Evolutionary conservation across 2,329 filamentous ascomycete genomes (phyloP), one percentile per base, ranked within the genome.

Genomic region (Scedosporium aurantiacum): DNA sequence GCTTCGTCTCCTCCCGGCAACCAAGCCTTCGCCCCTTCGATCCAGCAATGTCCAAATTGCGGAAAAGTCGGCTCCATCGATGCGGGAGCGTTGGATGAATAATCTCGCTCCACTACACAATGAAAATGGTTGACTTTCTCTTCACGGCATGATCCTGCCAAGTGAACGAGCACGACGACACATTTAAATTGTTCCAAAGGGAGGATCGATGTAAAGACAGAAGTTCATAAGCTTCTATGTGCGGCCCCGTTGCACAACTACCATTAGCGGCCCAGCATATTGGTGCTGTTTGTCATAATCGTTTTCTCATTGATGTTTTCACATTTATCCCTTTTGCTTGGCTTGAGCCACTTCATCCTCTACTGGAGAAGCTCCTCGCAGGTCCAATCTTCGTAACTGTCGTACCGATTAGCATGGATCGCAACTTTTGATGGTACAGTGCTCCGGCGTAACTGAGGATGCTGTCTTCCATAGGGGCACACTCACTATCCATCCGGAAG

Each of bases 311-410:
- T 58, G 32, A 14, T 14, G 37, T 43, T 40, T 18, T 14, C 21
- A 45, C 58, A 21, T 28, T 55, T 27, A 28, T 55, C 50, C 23
- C 50, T 27, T 28, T 55, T 55, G 2, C 43, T 47, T 21, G 57
- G 37, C 47, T 16, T 47, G 37, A 4, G 47, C 57, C 40, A n/a
- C 16, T 37, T 23, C 12, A 18, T 12, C 21, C n/a, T 60, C 23
- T 73, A 85, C 73, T 84, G 82, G 61, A 96, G 82, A 66, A 97
- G 81, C 76, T 99, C 94, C 77, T 97, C 94, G 76, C 92, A 97
- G 41, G 92, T 96, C 94, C 94, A 99, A 75, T 99, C 94, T 82
- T 99, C 94, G 75, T 97, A 97, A 78, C 89, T 93, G 67, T n/a
- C 40, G 60, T 28, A 25, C 23, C 14, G 27, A 65, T 71, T 65